Evolutionary conservation across 345 rosid species (phyloP), one percentile per base, ranked within the genome.

Genomic region (Psidium friedrichsthalianum): DNA sequence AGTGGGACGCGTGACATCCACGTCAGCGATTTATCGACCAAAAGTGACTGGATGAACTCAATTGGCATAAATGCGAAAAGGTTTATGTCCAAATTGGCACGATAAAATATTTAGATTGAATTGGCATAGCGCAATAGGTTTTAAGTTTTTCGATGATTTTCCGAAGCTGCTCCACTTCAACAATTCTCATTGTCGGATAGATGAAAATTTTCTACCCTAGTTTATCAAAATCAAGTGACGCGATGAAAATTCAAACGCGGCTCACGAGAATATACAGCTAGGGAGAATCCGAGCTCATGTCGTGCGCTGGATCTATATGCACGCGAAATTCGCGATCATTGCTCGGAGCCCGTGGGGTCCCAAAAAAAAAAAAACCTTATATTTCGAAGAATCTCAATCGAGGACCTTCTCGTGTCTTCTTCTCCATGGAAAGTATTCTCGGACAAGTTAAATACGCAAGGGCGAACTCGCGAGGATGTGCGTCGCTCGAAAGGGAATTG

Each of bases 181-280:
- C 11, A 21, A 8, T 64, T 32, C 22, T 32, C 76, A 20, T 64
- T 29, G 29, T 16, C 22, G 11, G 42, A 29, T 20, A 29, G 76
- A 29, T 1, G 22, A 7, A 8, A 55, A 7, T 8, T 20, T 21
- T 8, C 22, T 8, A 8, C 8, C 57, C 11, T 21, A 55, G 4
- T 55, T 55, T 6, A 20, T 55, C 57, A 55, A 55, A 20, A 20
- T 20, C 7, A 20, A 55, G 57, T 20, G 20, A 20, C 8, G 7
- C 5, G 1, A 32, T 32, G 3, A 0, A 18, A 2, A 0, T 69
- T 4, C 6, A 18, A 69, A 69, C 4, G 22, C 2, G 1, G 0
- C 44, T 32, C 3, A 0, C 2, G 0, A 0, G 0, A 16, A 32
- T 18, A 18, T 18, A 69, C 4, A 1, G 0, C 13, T 18, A 18